Conservation (phyloP, 495 filamentous ascomycete species). For the Penicillium coffeae region DNA sequence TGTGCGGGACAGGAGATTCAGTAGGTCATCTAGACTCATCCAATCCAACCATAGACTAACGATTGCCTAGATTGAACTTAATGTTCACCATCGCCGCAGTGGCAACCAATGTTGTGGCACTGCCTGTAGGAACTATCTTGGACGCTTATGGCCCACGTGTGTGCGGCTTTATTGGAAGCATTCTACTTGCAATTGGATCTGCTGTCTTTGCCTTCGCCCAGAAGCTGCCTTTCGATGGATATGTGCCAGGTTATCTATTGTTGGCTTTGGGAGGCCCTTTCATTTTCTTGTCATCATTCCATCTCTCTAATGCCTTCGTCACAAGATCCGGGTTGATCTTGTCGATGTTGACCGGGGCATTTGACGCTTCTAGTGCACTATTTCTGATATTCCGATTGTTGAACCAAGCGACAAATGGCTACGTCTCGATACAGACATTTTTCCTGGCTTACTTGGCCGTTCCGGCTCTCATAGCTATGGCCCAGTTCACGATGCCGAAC, state of each 20-base stretch:
- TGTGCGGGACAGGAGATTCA: conserved; percentile 76
- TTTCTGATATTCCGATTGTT: conserved; percentile 82
- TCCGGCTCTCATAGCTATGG: conserved; percentile 62
- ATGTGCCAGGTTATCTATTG: conserved; percentile 75
- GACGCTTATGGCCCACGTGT: conserved; percentile 79
- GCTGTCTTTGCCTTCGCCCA: conserved; percentile 66
- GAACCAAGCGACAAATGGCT: conserved; percentile 58
- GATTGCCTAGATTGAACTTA: conserved; percentile 59
- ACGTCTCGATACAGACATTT: conserved; percentile 64
- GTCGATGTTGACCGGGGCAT: conserved; percentile 81
- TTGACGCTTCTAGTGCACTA: conserved; percentile 83
- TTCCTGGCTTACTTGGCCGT: conserved; percentile 75
- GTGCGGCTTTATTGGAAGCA: conserved; percentile 66
- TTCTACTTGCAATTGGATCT: conserved; percentile 66
- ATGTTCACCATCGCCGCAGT: conserved; percentile 80
- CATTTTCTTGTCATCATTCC: conserved; percentile 86
- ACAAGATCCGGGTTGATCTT: conserved; percentile 80
- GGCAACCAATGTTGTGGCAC: conserved; percentile 61
- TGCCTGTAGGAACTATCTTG: conserved; percentile 75
- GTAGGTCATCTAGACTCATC: conserved; percentile 19
- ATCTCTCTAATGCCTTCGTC: conserved; percentile 90
- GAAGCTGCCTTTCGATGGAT: conserved; percentile 62
- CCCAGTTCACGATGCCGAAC: conserved; percentile 72
- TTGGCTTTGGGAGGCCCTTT: conserved; percentile 85
- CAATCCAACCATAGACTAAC: not conserved